Conservation (phyloP, 345 rosid species). For the Capsella bursapastoris region DNA sequence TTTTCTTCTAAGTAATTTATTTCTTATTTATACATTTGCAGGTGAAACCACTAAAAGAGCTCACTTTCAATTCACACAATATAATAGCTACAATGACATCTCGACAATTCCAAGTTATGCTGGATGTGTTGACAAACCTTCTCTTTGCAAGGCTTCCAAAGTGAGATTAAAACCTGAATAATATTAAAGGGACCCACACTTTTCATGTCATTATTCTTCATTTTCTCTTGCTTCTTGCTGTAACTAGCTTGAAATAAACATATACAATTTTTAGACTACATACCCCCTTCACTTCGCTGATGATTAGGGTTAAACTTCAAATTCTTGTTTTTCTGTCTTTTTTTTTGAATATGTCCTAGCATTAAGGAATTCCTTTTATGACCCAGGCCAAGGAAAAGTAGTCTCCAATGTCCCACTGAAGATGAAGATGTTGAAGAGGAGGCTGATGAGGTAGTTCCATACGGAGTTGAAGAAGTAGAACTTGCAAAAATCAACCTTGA, state of each 20-base stretch:
- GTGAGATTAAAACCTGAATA: constrained; percentile 55
- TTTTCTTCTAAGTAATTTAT: neutral
- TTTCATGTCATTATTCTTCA: constrained; percentile 13
- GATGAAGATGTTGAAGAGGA: constrained; percentile 97
- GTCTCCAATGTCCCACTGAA: constrained; percentile 84
- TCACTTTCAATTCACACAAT: constrained; percentile 78
- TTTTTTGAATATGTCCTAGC: neutral
- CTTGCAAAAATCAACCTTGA: constrained; percentile 89
- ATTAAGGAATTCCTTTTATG: constrained; percentile 33
- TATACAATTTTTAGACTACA: neutral
- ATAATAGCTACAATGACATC: constrained; percentile 97
- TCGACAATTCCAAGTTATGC: constrained; percentile 97
- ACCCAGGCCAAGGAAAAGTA: constrained; percentile 90
- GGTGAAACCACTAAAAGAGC: constrained; percentile 98
- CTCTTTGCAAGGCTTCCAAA: constrained; percentile 98
- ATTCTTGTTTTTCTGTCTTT: neutral
- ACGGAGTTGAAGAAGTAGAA: constrained; percentile 97
- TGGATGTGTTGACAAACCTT: constrained; percentile 94
- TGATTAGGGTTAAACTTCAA: constrained; percentile 14
- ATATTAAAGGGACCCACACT: constrained; percentile 23
- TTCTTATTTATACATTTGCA: constrained; percentile 45
- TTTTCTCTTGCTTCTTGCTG: constrained; percentile 19
- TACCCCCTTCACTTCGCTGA: constrained; percentile 2
- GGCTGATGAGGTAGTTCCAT: constrained; percentile 97
- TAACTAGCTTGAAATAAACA: constrained; percentile 17